A percentile compares a stretch with the other conserved stretches of the same genome.
Evolutionary conservation across 306 rosid species (phyloP).

Genomic region (peach (Prunus persica)): Prunus_persica_NCBIv2 NC_034011.1:2794001-2794500

Average conservation of each 20-base stretch:
- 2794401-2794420: neutral
- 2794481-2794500: constrained; percentile 82
- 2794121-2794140: neutral
- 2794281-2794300: too few species aligned
- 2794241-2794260: too few species aligned
- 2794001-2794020: neutral
- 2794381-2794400: constrained; percentile 9
- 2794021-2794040: neutral
- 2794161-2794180: neutral
- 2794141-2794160: neutral
- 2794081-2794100: neutral
- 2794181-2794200: neutral
- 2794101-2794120: neutral
- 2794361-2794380: neutral
- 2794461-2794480: constrained; percentile 99
- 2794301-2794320: neutral
- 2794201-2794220: neutral
- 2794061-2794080: neutral
- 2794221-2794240: neutral
- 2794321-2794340: neutral
- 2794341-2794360: neutral
- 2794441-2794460: constrained; percentile 97
- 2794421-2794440: constrained; percentile 10
- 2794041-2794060: neutral
- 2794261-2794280: neutral